Evolutionary conservation across 768 basidiomycete genomes (phyloP).

Genomic region (Holtermanniella nyarrowii): DNA sequence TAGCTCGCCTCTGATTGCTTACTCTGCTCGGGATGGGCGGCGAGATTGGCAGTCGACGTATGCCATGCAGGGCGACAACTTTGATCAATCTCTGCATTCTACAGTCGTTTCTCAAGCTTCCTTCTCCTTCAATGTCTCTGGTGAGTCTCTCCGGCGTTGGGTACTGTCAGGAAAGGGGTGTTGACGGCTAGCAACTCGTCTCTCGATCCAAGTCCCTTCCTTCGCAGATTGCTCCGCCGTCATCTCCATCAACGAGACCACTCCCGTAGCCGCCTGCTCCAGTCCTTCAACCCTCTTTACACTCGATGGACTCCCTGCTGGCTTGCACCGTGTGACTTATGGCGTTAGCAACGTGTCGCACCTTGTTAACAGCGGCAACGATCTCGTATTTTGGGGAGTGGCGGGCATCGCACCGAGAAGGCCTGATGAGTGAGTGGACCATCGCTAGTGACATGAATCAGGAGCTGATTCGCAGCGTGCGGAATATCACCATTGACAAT

Average conservation of each 20-base stretch:
- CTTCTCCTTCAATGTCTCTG: conserved; percentile 1
- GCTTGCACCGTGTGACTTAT: conserved; percentile 18
- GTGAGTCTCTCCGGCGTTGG: neutral
- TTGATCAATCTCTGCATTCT: conserved; percentile 2
- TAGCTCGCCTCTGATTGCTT: neutral
- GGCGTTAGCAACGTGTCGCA: conserved; percentile 4
- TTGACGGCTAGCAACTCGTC: conserved; percentile 13
- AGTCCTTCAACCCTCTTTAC: conserved; percentile 13
- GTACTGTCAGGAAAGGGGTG: no score
- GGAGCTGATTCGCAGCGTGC: neutral
- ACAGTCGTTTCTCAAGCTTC: neutral
- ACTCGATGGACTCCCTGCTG: conserved; percentile 19
- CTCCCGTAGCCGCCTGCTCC: conserved; percentile 25
- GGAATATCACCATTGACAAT: neutral
- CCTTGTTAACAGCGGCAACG: neutral
- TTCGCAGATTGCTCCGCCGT: conserved; percentile 20
- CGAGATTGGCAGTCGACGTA: neutral
- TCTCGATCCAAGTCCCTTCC: conserved; percentile 24
- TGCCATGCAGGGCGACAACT: neutral
- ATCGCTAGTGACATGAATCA: neutral
- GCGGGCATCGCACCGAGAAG: conserved; percentile 13
- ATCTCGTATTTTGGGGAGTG: conserved; percentile 32
- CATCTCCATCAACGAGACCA: conserved; percentile 23
- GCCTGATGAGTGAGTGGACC: conserved; percentile 11
- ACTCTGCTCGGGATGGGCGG: neutral